phyloP scores from a whole-genome alignment of 1,284 basidiomycete species.

The Sporisorium iseilematis-ciliati region DNA sequence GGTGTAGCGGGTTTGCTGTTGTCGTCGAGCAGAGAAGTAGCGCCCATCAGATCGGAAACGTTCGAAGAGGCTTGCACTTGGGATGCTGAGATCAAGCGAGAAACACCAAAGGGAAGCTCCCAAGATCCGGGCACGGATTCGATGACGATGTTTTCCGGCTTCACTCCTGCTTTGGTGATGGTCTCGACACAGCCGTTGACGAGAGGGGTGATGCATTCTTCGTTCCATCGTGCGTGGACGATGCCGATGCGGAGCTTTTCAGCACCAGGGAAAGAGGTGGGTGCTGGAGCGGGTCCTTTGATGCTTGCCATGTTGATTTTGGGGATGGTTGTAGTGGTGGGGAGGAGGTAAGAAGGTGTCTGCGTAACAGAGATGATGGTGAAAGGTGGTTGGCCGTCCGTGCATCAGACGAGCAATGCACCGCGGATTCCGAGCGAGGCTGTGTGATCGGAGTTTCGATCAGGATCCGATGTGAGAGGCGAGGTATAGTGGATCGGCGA shows the following conservation, averaged over 20 bases:
- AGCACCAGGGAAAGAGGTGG: conserved; percentile 63
- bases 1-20: conserved; percentile 29
- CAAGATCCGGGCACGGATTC: conserved; percentile 85
- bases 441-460: conserved; percentile 3
- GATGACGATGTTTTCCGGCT: conserved; percentile 87
- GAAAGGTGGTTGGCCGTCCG: not conserved
- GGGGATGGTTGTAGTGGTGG: not conserved
- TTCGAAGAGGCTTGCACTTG: conserved; percentile 81
- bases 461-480: not conserved
- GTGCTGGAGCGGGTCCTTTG: conserved; percentile 65
- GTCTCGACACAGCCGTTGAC: conserved; percentile 81
- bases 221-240: conserved; percentile 79
- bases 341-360: not conserved
- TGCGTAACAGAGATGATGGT: not conserved
- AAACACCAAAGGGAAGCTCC: conserved; percentile 64
- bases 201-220: conserved; percentile 83
- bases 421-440: conserved; percentile 1
- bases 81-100: conserved; percentile 79
- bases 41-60: conserved; percentile 83
- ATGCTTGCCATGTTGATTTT: conserved; percentile 50
- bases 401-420: not conserved
- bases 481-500: not conserved
- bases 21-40: conserved; percentile 70
- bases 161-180: conserved; percentile 86
- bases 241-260: conserved; percentile 65